Percentiles rank a stretch among this genome's conserved stretches.
Conservation (phyloP, 1,284 basidiomycete genomes). For the Stygiomarasmius scandens region DNA sequence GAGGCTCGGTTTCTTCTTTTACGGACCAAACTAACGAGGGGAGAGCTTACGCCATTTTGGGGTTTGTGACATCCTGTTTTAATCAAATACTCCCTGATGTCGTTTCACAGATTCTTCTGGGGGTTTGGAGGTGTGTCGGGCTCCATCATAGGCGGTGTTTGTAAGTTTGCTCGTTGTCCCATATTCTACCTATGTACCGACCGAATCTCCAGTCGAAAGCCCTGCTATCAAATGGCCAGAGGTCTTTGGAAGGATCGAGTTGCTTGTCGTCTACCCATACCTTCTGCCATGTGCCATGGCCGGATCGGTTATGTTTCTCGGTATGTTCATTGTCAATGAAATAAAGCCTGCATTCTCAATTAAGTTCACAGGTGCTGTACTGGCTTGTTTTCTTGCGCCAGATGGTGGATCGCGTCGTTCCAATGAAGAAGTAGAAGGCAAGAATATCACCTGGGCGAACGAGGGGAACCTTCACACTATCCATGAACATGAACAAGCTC, state of each 20-base stretch:
- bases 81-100: not conserved
- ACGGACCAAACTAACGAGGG: conserved; percentile 92
- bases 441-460: conserved; percentile 81
- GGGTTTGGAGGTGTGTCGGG: conserved; percentile 93
- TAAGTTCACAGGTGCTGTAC: conserved; percentile 72
- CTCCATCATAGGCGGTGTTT: conserved; percentile 84
- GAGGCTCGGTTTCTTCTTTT: conserved; percentile 87
- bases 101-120: conserved; percentile 77
- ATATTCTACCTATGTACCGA: not conserved
- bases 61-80: conserved; percentile 44
- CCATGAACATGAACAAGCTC: conserved; percentile 28
- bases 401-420: conserved; percentile 90
- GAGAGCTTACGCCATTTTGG: conserved; percentile 90
- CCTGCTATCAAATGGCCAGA: conserved; percentile 86
- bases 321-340: conserved; percentile 37
- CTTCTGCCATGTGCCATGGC: conserved; percentile 88
- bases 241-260: conserved; percentile 61
- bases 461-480: conserved; percentile 37
- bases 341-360: not conserved
- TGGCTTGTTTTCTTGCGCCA: conserved; percentile 87
- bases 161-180: not conserved
- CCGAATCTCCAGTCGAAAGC: conserved; percentile 64
- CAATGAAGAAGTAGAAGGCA: conserved; percentile 77
- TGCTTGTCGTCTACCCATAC: conserved; percentile 89
- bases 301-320: conserved; percentile 70